A percentile compares a stretch with the other conserved stretches of the same genome.
phyloP scores from a whole-genome alignment of 192 early-diverging fungal genomes.

The Backusella australiensis region DNA sequence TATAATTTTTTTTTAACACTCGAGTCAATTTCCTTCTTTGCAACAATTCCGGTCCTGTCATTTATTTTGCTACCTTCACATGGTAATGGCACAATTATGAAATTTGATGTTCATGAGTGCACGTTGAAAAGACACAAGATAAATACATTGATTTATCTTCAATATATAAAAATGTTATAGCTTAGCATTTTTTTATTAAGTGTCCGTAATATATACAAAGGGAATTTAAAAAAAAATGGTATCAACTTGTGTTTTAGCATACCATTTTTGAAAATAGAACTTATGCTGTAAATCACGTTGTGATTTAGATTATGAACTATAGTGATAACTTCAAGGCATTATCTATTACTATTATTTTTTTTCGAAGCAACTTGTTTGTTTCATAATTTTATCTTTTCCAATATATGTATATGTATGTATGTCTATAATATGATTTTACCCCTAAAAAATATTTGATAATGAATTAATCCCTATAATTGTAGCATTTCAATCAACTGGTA shows the following conservation, averaged over 20 bases:
- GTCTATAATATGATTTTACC: neutral
- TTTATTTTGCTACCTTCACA: neutral
- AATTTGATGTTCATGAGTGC: neutral
- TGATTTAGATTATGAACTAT: no score
- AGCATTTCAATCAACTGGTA: neutral
- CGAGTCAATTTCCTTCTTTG: neutral
- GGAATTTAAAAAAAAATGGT: no score
- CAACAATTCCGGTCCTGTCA: neutral
- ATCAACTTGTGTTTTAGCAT: no score
- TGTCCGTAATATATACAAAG: no score
- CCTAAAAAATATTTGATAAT: neutral
- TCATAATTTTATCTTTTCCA: neutral
- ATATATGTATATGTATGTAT: neutral
- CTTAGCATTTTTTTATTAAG: no score
- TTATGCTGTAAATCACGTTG: no score
- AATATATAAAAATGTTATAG: neutral
- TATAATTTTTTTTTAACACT: neutral
- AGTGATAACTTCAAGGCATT: no score
- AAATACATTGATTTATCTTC: no score
- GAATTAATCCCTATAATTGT: neutral
- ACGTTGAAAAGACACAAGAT: neutral
- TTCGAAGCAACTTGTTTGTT: neutral
- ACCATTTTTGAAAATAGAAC: no score
- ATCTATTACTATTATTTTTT: no score
- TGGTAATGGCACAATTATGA: neutral